A percentile compares a stretch with the other conserved stretches of the same genome.
Conservation (phyloP, 2,329 filamentous ascomycete species). For the Pseudocercospora vitis region DNA sequence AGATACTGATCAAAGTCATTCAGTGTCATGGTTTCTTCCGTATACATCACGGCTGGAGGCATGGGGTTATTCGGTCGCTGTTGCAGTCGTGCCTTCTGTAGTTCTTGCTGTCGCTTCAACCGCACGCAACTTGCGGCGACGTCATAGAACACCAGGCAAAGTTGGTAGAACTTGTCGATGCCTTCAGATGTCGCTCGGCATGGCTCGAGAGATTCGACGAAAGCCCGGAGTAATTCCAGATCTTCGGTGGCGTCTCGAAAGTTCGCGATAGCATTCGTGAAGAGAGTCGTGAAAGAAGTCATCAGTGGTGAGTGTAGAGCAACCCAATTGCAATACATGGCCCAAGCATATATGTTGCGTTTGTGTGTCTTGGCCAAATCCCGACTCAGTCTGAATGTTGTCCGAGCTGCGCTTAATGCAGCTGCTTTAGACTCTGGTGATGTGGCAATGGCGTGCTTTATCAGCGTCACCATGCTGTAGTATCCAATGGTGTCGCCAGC, state of each 20-base stretch:
- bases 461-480: constrained; percentile 3
- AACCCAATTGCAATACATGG: constrained; percentile 8
- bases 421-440: constrained; percentile 4
- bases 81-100: background rate
- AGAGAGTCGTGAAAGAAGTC: constrained; percentile 7
- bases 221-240: constrained; percentile 3
- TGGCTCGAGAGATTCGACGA: constrained; percentile 1
- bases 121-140: constrained; percentile 1
- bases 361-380: background rate
- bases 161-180: constrained; percentile 7
- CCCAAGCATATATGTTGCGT: constrained; percentile 7
- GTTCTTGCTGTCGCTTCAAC: background rate
- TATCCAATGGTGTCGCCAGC: constrained; percentile 1
- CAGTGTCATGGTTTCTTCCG: background rate
- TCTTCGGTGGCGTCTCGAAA: background rate
- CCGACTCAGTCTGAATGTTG: background rate
- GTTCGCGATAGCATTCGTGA: constrained; percentile 5
- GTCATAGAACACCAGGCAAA: constrained; percentile 3
- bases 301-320: constrained; percentile 7
- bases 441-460: background rate
- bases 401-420: background rate
- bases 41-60: background rate
- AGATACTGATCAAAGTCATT: constrained; percentile 8
- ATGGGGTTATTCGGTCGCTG: background rate
- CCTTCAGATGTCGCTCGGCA: background rate